A percentile compares a stretch with the other conserved stretches of the same genome.
phyloP scores from a whole-genome alignment of 192 early-diverging fungal genomes.

The Piromyces sp. region DNA sequence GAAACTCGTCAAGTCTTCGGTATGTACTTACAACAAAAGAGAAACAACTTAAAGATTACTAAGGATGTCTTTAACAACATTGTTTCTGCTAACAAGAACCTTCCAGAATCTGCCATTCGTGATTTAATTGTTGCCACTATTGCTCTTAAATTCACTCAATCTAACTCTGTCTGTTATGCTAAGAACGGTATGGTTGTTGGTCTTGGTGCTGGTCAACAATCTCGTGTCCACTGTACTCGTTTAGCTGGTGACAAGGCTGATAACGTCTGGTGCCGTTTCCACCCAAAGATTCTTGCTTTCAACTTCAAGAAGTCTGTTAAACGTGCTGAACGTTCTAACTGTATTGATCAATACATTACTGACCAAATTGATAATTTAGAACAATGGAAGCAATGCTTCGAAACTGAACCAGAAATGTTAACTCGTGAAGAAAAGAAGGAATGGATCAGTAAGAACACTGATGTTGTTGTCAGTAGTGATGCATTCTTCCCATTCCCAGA shows the following conservation, averaged over 20 bases:
- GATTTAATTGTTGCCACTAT: constrained; percentile 94
- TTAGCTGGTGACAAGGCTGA: constrained; percentile 98
- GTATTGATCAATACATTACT: constrained; percentile 87
- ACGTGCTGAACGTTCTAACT: constrained; percentile 90
- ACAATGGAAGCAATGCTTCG: constrained; percentile 69
- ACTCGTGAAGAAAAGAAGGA: constrained; percentile 60
- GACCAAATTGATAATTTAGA: constrained; percentile 62
- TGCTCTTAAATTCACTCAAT: constrained; percentile 97
- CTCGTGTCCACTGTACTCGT: constrained; percentile 94
- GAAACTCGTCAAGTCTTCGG: constrained; percentile 96
- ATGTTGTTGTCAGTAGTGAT: constrained; percentile 79
- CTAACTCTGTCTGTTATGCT: constrained; percentile 97
- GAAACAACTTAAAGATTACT: constrained; percentile 71
- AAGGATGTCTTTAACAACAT: constrained; percentile 65
- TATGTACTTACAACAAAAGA: constrained; percentile 72
- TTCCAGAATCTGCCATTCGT: constrained; percentile 46
- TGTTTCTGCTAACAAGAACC: constrained; percentile 58
- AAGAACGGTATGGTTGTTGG: constrained; percentile 94
- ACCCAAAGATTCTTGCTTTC: constrained; percentile 80
- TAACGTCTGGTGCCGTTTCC: constrained; percentile 96
- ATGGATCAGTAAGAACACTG: constrained; percentile 49
- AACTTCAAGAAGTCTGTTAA: constrained; percentile 73
- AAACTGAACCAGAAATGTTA: constrained; percentile 54
- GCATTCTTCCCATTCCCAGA: constrained; percentile 99
- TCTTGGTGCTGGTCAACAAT: constrained; percentile 95